Evolutionary conservation across 2,329 filamentous ascomycete genomes (phyloP), one percentile per base, ranked within the genome.

Genomic region (Plectosphaerella sp.): DNA sequence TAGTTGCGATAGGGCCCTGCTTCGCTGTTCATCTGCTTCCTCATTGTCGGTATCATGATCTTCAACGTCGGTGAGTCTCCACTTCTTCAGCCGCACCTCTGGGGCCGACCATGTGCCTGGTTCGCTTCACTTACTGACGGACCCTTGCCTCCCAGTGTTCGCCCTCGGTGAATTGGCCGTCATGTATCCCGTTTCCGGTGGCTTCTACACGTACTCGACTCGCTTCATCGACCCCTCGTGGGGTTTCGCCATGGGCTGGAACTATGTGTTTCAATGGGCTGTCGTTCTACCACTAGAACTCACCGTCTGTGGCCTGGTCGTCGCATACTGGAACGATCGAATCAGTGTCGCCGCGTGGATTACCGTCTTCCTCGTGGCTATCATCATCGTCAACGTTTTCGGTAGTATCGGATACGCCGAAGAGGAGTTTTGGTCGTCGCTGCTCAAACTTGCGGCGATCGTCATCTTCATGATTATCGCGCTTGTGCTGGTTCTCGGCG

Each of bases 401-500:
- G 75, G 75, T 16, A 72, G 75, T 2, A 60, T 70, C 9, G 71
- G 71, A 11, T 73, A 81, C 52, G 79, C 71, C 12, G 80, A 79
- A 59, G 82, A 85, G 52, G 83, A 87, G 59, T 86, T 85, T 49
- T 66, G 72, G 56, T 68, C 79, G 2, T 72, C 71, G 16, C 61
- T 70, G 22, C 67, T 80, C 55, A 80, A 80, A 60, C 67, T 80
- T 46, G 58, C 62, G 10, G 76, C 79, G 9, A 76, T 77, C 49
- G 24, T 43, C 35, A 76, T 84, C 46, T 87, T 87, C 68, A 86
- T 88, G 70, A 74, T 88, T 54, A 74, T 85, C 45, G 76, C 77
- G 15, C 74, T 86, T 36, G 70, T 86, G 20, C 71, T 83, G 37
- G 78, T 84, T 41, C 72, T 75, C 5, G 84, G 84, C 18, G 84